phyloP scores from a whole-genome alignment of 805 yeast species.

The Myxozyma monticola region DNA sequence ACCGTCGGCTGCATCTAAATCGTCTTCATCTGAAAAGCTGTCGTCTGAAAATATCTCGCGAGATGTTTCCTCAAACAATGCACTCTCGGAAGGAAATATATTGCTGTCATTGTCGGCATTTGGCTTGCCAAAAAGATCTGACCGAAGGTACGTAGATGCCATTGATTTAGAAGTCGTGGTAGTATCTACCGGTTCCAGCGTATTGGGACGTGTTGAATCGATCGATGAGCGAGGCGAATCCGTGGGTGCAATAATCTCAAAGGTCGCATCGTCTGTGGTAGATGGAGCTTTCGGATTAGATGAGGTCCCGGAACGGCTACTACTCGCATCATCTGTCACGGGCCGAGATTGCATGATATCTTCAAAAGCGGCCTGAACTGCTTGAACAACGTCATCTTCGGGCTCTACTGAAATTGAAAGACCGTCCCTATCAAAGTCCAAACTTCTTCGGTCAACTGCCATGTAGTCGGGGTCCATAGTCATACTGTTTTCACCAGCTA shows the following conservation, averaged over 20 bases:
- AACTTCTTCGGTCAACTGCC: constrained; percentile 15
- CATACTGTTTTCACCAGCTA: constrained; percentile 41
- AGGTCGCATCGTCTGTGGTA: constrained; percentile 4
- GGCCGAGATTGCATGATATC: constrained; percentile 46
- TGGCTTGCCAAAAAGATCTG: constrained; percentile 30
- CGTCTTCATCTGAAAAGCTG: constrained; percentile 32
- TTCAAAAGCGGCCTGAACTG: constrained; percentile 67
- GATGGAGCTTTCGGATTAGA: constrained; percentile 10
- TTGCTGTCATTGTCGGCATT: constrained; percentile 12
- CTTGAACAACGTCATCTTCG: constrained; percentile 48
- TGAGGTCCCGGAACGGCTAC: constrained; percentile 17
- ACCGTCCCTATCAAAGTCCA: constrained; percentile 20
- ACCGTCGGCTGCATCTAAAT: constrained; percentile 33
- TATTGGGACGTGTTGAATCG: constrained; percentile 10
- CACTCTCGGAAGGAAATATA: constrained; percentile 26
- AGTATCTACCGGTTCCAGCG: constrained; percentile 3
- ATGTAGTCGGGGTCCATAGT: constrained; percentile 37
- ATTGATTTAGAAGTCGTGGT: not conserved
- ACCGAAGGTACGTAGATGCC: constrained; percentile 3
- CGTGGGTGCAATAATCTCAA: not conserved
- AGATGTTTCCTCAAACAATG: constrained; percentile 30
- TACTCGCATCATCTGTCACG: constrained; percentile 21
- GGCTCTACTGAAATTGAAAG: constrained; percentile 29
- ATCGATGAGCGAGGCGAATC: constrained; percentile 19
- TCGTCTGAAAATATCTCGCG: constrained; percentile 32